These are phyloP conservation scores for Rosa persica DNA, from an alignment of 306 rosid genomes.

Conservation along the genomic window DNA sequence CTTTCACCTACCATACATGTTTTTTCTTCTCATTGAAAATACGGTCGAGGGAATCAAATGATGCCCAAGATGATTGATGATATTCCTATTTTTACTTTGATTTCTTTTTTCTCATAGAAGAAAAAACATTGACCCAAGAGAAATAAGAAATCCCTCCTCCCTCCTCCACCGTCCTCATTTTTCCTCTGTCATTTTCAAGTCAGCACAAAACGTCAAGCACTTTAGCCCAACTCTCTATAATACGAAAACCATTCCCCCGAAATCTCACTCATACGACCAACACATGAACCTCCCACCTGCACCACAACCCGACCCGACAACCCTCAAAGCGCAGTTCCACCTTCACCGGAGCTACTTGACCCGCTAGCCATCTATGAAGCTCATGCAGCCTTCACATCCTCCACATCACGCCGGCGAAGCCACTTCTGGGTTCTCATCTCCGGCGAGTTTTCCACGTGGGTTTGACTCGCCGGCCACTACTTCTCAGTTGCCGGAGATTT, in stretches of 20 bases:
- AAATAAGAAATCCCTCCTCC: background rate
- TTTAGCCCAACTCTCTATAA: background rate
- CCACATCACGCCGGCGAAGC: slow-evolving; percentile 26
- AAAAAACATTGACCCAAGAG: no score
- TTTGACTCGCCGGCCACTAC: slow-evolving; percentile 21
- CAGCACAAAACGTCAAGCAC: slow-evolving; percentile 37
- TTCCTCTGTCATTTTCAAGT: slow-evolving; percentile 27
- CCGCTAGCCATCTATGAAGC: slow-evolving; percentile 43
- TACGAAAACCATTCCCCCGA: slow-evolving; percentile 14
- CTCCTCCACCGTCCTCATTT: slow-evolving; percentile 4
- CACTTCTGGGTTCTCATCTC: slow-evolving; percentile 41
- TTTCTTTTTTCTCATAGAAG: no score
- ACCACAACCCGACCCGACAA: background rate
- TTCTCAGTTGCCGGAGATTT: slow-evolving; percentile 31
- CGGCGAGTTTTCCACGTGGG: slow-evolving; percentile 23
- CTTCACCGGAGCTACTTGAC: slow-evolving; percentile 15
- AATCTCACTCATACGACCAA: slow-evolving; percentile 1
- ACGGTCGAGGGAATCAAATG: no score
- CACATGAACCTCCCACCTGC: slow-evolving; percentile 10
- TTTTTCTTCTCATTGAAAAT: no score
- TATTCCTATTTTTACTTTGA: no score
- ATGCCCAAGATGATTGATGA: no score
- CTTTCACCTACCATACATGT: no score
- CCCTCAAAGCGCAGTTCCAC: background rate
- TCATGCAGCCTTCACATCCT: slow-evolving; percentile 49